Evolutionary conservation across 2,329 filamentous ascomycete species (phyloP).

Genomic region (Alternaria arborescens): DNA sequence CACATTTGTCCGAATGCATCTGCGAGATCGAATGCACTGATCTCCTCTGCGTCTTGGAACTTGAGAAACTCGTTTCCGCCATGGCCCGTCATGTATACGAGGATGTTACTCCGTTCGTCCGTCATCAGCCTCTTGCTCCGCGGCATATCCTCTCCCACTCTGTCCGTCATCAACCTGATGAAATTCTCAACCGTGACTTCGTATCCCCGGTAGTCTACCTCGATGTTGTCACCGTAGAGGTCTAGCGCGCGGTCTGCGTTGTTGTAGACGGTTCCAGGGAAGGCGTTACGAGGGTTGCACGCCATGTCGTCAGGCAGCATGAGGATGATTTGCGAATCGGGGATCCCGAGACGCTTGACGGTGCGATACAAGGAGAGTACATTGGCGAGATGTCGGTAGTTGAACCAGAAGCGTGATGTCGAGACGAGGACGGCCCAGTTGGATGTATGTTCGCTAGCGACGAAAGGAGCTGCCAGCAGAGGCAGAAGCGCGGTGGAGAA

Average conservation of each 20-base stretch:
- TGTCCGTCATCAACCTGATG: conserved; percentile 91
- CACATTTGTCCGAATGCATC: conserved; percentile 99
- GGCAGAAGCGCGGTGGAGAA: conserved; percentile 35
- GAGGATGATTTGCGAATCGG: conserved; percentile 98
- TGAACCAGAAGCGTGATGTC: conserved; percentile 99
- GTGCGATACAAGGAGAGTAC: conserved; percentile 97
- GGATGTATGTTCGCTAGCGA: conserved; percentile 82
- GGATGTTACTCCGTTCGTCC: conserved; percentile 93
- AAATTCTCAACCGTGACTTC: conserved; percentile 99
- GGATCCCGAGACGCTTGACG: conserved; percentile 96
- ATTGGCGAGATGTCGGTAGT: conserved; percentile 98
- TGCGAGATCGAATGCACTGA: conserved; percentile 92
- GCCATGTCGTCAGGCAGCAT: conserved; percentile 99
- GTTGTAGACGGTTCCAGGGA: conserved; percentile 97
- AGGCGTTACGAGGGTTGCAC: conserved; percentile 97
- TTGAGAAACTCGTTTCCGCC: conserved; percentile 98
- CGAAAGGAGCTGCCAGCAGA: conserved; percentile 50
- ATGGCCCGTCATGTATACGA: conserved; percentile 99
- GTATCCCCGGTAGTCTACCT: conserved; percentile 97
- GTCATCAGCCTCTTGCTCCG: conserved; percentile 92
- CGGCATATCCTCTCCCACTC: conserved; percentile 93
- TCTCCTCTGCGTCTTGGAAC: conserved; percentile 98
- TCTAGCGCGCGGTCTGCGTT: conserved; percentile 96
- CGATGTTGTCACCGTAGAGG: conserved; percentile 97
- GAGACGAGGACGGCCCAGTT: conserved; percentile 99